A percentile compares a stretch with the other conserved stretches of the same genome.
Evolutionary conservation across 2,329 filamentous ascomycete genomes (phyloP).

Genomic region (Fusarium chlamydosporum): DNA sequence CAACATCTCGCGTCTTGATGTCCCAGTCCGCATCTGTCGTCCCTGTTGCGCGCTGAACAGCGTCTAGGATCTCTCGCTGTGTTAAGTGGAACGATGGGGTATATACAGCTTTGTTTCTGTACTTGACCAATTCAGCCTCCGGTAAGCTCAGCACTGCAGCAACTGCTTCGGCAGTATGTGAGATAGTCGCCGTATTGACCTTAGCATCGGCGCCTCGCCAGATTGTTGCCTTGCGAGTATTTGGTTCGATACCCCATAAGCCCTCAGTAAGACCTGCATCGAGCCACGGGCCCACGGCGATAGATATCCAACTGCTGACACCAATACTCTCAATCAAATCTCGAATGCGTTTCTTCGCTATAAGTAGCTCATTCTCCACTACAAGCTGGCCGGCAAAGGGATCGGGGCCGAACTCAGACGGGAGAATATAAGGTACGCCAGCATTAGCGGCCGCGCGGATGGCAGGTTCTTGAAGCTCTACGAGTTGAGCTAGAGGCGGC

Average conservation of each 20-base stretch:
- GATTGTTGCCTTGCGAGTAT: conserved; percentile 18
- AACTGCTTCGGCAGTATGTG: conserved; percentile 12
- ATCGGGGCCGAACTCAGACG: conserved; percentile 26
- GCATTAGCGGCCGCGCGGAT: conserved; percentile 17
- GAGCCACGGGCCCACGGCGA: conserved; percentile 19
- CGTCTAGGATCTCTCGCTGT: conserved; percentile 25
- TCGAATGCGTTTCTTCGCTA: conserved; percentile 23
- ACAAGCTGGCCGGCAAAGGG: conserved; percentile 22
- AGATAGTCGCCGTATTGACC: conserved; percentile 11
- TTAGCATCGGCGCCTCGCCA: conserved; percentile 9
- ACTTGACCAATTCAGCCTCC: conserved; percentile 7
- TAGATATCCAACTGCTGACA: conserved; percentile 31
- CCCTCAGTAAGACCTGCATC: conserved; percentile 20
- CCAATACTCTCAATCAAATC: conserved; percentile 25
- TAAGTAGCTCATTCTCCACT: conserved; percentile 24
- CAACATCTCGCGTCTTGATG: conserved; percentile 13
- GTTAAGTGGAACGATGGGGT: conserved; percentile 6
- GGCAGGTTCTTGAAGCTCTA: conserved; percentile 28
- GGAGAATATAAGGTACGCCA: conserved; percentile 8
- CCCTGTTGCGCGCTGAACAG: conserved; percentile 13
- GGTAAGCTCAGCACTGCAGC: conserved; percentile 19
- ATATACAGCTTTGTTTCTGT: conserved; percentile 30
- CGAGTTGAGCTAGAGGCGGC: conserved; percentile 24
- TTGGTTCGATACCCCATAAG: conserved; percentile 25
- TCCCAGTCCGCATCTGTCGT: conserved; percentile 25